Evolutionary conservation across 208 protist genomes (phyloP).

Genomic region (Leishmania mexicana): DNA sequence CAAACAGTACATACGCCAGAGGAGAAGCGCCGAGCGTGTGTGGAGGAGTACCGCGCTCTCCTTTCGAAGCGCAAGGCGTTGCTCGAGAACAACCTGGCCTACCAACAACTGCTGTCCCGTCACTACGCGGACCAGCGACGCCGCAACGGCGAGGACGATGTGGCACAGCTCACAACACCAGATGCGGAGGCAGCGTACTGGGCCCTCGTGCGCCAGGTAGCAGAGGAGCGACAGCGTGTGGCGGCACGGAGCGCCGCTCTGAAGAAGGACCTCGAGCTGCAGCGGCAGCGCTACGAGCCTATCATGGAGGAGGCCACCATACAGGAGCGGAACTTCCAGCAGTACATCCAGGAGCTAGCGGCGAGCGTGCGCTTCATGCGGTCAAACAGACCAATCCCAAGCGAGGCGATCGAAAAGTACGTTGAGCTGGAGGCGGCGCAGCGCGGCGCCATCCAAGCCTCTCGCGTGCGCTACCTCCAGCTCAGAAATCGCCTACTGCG

Average conservation of each 20-base stretch:
- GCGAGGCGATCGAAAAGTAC: conserved; percentile 71
- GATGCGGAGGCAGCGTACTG: conserved; percentile 86
- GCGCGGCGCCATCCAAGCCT: conserved; percentile 73
- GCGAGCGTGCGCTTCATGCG: conserved; percentile 64
- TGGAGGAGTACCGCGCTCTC: conserved; percentile 70
- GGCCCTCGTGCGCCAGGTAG: conserved; percentile 62
- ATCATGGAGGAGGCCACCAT: conserved; percentile 61
- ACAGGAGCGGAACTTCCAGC: conserved; percentile 77
- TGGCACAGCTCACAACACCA: conserved; percentile 42
- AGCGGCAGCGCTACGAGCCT: conserved; percentile 51
- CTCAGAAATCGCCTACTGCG: conserved; percentile 81
- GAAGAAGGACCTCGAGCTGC: conserved; percentile 52
- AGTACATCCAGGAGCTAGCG: conserved; percentile 72
- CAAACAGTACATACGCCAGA: conserved; percentile 28
- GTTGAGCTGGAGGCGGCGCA: conserved; percentile 73
- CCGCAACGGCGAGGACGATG: conserved; percentile 71
- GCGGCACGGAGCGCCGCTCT: conserved; percentile 38
- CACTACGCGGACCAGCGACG: conserved; percentile 84
- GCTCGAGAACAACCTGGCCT: conserved; percentile 64
- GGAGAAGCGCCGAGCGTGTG: conserved; percentile 37
- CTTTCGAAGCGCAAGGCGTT: conserved; percentile 52
- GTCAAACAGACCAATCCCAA: conserved; percentile 72
- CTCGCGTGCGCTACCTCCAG: conserved; percentile 92
- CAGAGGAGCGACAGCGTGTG: conserved; percentile 55
- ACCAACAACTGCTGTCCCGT: conserved; percentile 71